phyloP scores from a whole-genome alignment of 2,329 filamentous ascomycete species.

The Aspergillus costaricaensis region DNA sequence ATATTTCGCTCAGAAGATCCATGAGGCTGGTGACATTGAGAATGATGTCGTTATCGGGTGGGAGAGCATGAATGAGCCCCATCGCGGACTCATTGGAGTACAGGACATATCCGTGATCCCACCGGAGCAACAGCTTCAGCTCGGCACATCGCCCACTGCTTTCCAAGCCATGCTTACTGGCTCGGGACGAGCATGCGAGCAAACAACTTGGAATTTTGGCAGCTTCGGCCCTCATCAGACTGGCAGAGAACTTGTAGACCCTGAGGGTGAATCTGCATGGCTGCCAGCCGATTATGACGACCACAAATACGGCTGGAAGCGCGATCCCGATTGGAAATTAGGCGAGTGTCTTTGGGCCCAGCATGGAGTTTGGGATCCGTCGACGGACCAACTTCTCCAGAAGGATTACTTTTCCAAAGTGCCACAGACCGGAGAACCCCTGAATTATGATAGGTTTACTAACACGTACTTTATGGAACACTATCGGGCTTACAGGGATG shows the following conservation, averaged over 20 bases:
- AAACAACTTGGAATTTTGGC: constrained; percentile 92
- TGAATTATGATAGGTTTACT: constrained; percentile 84
- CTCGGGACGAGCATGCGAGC: constrained; percentile 85
- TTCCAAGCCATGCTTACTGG: constrained; percentile 93
- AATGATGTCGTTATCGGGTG: constrained; percentile 88
- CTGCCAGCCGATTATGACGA: constrained; percentile 81
- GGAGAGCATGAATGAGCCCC: constrained; percentile 96
- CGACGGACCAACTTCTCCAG: constrained; percentile 71
- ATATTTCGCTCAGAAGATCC: constrained; percentile 79
- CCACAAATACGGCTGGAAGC: constrained; percentile 82
- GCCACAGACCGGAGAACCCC: constrained; percentile 68
- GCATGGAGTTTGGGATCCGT: constrained; percentile 90
- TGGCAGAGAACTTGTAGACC: constrained; percentile 79
- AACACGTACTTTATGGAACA: constrained; percentile 89
- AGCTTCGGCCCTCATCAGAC: constrained; percentile 89
- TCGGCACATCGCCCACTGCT: constrained; percentile 88
- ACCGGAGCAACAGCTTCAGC: constrained; percentile 83
- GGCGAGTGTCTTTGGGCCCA: constrained; percentile 98
- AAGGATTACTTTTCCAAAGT: constrained; percentile 87
- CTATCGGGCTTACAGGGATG: constrained; percentile 73
- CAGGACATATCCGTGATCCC: constrained; percentile 80
- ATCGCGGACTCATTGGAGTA: constrained; percentile 81
- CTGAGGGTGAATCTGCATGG: constrained; percentile 83
- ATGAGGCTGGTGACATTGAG: constrained; percentile 86
- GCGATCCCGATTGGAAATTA: constrained; percentile 83